phyloP scores from a whole-genome alignment of 768 basidiomycete genomes.

The Lentinula raphanica region DNA sequence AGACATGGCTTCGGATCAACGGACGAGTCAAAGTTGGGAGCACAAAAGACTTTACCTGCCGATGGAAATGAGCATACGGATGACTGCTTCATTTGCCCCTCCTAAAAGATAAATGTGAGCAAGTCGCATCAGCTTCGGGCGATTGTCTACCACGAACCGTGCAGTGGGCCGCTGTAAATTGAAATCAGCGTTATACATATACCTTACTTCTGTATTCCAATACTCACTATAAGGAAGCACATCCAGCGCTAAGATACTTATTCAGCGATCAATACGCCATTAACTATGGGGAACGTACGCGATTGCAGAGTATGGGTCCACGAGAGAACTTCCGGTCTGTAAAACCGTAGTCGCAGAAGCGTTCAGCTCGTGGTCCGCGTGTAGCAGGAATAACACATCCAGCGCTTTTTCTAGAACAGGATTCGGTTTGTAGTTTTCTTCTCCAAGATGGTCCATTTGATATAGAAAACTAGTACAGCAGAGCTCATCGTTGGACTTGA shows the following conservation, averaged over 20 bases:
- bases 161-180: conserved; percentile 57
- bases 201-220: too few relatives aligned
- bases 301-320: conserved; percentile 86
- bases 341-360: conserved; percentile 82
- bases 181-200: not conserved
- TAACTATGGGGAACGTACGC: conserved; percentile 40
- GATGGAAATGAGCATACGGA: conserved; percentile 88
- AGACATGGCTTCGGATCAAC: not conserved
- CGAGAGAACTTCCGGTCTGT: conserved; percentile 84
- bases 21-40: not conserved
- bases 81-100: conserved; percentile 91
- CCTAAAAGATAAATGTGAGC: conserved; percentile 35
- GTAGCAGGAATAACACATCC: conserved; percentile 82
- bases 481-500: not conserved
- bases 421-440: conserved; percentile 71
- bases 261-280: not conserved
- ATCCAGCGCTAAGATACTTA: conserved; percentile 54
- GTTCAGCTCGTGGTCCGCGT: conserved; percentile 90
- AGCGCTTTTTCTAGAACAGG: conserved; percentile 84
- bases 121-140: not conserved
- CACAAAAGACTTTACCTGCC: conserved; percentile 49
- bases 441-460: conserved; percentile 80
- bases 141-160: conserved; percentile 36
- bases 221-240: conserved; percentile 81
- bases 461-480: conserved; percentile 64